Percentiles rank a stretch among this genome's conserved stretches.
Conservation (phyloP, 345 rosid genomes). For the Gynandropsis gynandra region DNA sequence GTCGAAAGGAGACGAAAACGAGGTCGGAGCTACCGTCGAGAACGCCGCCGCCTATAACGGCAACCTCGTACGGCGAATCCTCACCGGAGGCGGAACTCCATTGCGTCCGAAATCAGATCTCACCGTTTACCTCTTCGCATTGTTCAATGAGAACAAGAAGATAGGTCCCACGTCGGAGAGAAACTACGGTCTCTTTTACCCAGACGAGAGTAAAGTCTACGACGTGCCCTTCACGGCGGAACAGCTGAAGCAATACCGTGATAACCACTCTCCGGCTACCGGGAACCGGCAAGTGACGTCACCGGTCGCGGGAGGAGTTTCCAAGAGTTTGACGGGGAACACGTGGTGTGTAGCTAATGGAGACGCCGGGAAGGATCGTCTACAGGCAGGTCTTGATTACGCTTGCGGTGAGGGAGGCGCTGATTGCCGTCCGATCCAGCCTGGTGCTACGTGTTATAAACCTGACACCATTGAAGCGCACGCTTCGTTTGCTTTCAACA, state of each 20-base stretch:
- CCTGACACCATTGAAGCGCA: conserved; percentile 82
- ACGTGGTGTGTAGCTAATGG: conserved; percentile 84
- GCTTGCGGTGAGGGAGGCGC: conserved; percentile 94
- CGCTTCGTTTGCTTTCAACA: conserved; percentile 92
- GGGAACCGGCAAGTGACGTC: conserved; percentile 18
- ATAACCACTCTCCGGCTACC: conserved; percentile 24
- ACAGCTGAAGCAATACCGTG: conserved; percentile 46
- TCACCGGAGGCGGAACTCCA: conserved; percentile 88
- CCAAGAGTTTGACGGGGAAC: conserved; percentile 48
- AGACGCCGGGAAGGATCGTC: conserved; percentile 45
- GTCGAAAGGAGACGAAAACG: conserved; percentile 70
- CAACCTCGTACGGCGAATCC: conserved; percentile 65
- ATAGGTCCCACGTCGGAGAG: conserved; percentile 80
- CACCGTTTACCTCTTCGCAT: conserved; percentile 82
- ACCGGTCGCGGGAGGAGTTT: conserved; percentile 37
- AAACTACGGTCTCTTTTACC: conserved; percentile 90
- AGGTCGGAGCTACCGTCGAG: conserved; percentile 54
- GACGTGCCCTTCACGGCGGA: conserved; percentile 61
- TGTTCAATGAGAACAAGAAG: conserved; percentile 82
- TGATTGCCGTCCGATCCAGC: conserved; percentile 72
- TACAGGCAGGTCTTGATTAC: conserved; percentile 66
- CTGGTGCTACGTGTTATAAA: conserved; percentile 55
- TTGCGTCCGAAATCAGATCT: conserved; percentile 70
- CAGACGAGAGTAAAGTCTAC: conserved; percentile 68
- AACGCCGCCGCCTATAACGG: conserved; percentile 93